phyloP scores from a whole-genome alignment of 192 early-diverging fungal genomes.

The Podila minutissima region DNA sequence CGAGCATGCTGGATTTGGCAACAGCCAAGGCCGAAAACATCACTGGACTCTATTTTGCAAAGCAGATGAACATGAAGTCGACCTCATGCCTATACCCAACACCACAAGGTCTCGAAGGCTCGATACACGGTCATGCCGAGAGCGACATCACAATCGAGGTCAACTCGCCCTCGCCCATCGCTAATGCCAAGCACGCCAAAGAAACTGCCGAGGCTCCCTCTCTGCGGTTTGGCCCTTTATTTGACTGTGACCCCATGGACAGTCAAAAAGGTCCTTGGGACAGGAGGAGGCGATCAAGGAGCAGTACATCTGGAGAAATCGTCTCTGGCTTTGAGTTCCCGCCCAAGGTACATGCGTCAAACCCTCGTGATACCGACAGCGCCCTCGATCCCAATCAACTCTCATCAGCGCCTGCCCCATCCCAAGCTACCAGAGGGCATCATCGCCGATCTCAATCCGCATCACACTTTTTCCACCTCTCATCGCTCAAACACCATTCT shows the following conservation, averaged over 20 bases:
- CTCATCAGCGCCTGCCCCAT: neutral
- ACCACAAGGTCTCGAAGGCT: neutral
- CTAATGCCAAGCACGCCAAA: neutral
- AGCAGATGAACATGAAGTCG: constrained; percentile 19
- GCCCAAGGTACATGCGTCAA: neutral
- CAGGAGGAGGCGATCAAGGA: neutral
- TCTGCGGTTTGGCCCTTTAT: neutral
- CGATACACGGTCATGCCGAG: neutral
- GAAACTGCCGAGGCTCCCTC: neutral
- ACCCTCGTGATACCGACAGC: neutral
- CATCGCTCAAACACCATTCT: constrained; percentile 38
- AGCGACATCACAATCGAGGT: constrained; percentile 4
- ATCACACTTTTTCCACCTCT: constrained; percentile 42
- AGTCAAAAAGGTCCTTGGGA: too few species aligned
- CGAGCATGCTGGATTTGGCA: constrained; percentile 37
- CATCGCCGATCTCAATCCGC: constrained; percentile 44
- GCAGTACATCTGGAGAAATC: neutral
- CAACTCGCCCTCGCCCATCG: constrained; percentile 9
- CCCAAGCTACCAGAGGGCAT: neutral
- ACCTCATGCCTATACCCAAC: too few species aligned
- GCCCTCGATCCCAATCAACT: neutral
- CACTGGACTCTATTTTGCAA: constrained; percentile 43
- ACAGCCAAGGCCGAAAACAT: constrained; percentile 48
- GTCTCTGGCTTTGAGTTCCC: neutral
- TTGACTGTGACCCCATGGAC: neutral